Evolutionary conservation across 2,329 filamentous ascomycete genomes (phyloP).

Genomic region (Akanthomyces uredinophilus): DNA sequence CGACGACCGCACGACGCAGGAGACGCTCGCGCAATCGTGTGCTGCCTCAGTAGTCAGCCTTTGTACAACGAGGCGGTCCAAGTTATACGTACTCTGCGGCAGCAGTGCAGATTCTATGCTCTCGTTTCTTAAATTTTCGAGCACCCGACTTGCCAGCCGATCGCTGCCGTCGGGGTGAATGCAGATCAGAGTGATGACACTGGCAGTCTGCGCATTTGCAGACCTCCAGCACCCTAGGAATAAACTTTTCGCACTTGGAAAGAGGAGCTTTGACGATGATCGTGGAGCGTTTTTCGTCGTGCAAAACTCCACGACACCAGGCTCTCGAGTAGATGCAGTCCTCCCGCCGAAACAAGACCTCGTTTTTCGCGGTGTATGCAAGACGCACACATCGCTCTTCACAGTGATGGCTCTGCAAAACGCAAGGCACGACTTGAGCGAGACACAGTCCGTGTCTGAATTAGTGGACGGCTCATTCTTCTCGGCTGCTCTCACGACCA

Average conservation of each 20-base stretch:
- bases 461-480: not conserved
- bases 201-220: not conserved
- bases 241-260: not conserved
- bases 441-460: conserved; percentile 60
- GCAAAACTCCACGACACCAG: not conserved
- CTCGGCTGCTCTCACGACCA: conserved; percentile 45
- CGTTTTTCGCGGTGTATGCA: not conserved
- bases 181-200: not conserved
- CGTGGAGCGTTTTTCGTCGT: not conserved
- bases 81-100: not conserved
- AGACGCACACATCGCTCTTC: conserved; percentile 89
- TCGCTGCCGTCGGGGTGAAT: not conserved
- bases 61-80: too few relatives aligned
- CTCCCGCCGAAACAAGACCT: not conserved
- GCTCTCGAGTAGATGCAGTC: not conserved
- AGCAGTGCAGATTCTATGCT: not conserved
- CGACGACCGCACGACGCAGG: not conserved
- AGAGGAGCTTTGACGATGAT: not conserved
- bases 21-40: not conserved
- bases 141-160: not conserved
- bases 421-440: conserved; percentile 47
- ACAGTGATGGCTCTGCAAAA: conserved; percentile 76
- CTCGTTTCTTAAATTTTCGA: not conserved
- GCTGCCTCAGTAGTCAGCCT: not conserved
- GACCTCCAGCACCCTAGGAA: conserved; percentile 25